phyloP scores from a whole-genome alignment of 441 rosid genomes.

The Pelargonium citronellum region DNA sequence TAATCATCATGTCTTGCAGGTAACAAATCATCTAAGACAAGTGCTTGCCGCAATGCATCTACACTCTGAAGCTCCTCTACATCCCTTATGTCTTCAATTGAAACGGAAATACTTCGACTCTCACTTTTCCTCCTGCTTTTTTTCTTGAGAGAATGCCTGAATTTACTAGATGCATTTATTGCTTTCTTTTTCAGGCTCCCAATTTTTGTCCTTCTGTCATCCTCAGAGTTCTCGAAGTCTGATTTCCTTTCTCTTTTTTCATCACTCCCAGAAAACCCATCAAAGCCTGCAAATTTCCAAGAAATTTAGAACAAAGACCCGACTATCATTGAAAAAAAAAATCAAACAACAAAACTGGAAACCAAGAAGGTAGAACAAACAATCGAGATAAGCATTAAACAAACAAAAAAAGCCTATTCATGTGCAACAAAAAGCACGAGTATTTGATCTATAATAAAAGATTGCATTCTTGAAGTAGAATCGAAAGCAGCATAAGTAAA shows the following conservation, averaged over 20 bases:
- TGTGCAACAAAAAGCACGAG: not conserved
- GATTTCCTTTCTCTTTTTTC: conserved; percentile 91
- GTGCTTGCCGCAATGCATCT: conserved; percentile 73
- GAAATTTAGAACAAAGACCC: not conserved
- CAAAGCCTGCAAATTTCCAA: conserved; percentile 57
- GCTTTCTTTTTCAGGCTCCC: conserved; percentile 91
- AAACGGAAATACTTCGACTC: conserved; percentile 83
- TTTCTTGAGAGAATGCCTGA: conserved; percentile 85
- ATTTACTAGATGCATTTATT: conserved; percentile 72
- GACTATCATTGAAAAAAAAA: not conserved
- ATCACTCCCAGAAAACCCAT: conserved; percentile 75
- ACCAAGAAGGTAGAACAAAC: not conserved
- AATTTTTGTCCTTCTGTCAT: conserved; percentile 90
- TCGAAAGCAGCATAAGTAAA: not conserved
- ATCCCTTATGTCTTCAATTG: conserved; percentile 89
- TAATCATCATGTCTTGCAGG: conserved; percentile 75
- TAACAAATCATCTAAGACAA: conserved; percentile 72
- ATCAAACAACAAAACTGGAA: not conserved
- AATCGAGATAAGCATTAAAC: not conserved
- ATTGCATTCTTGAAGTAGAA: not conserved
- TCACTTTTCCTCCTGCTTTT: conserved; percentile 81
- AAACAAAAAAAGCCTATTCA: not conserved
- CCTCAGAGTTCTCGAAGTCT: conserved; percentile 96
- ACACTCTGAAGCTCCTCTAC: conserved; percentile 75
- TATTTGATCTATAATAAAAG: too few relatives aligned